Evolutionary conservation across 176 grass and related monocot species (phyloP), one percentile per base, ranked within the genome.

Genomic region (Pontederia paniculata): DNA sequence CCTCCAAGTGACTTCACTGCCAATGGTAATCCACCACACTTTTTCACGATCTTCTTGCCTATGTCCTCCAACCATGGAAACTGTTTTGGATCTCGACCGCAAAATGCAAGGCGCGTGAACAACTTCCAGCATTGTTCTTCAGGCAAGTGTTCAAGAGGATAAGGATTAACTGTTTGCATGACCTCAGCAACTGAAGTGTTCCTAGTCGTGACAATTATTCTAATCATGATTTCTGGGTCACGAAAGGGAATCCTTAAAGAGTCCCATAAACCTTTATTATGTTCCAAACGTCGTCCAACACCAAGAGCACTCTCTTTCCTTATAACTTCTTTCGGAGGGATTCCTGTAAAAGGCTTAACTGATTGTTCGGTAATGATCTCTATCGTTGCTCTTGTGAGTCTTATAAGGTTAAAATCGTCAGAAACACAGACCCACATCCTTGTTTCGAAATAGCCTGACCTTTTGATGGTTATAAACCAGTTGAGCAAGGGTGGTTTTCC

Each of bases 251-350:
- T 18, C 9, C 18, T 19, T 6, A 57, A 22, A 18, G 2, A 57
- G 14, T 57, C 54, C 54, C 54, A 57, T 10, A 31, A 31, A 31
- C 5, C 25, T 31, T 31, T 31, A 1, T 5, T 31, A 31, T 78
- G 11, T 78, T 76, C 76, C 81, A 79, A 25, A 84, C 63, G n/a
- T 84, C 81, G 25, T 84, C 76, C 65, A 84, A 45, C 13, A 79
- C 72, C 21, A 84, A 23, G 6, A 79, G 62, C 3, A 84, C 43
- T 5, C 52, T 55, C 53, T 66, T 78, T 0, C 2, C 48, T 0
- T 50, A 57, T 12, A 79, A 4, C 11, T 0, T 4, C 47, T 62
- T 18, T 15, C 6, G 10, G 7, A 77, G 55, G 8, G 2, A 60
- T 0, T 52, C 14, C 21, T 60, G 56, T 14, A 71, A 61, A 0